A percentile compares a stretch with the other conserved stretches of the same genome.
Conservation (phyloP, 306 rosid genomes). For the Aeschynomene evenia region DNA sequence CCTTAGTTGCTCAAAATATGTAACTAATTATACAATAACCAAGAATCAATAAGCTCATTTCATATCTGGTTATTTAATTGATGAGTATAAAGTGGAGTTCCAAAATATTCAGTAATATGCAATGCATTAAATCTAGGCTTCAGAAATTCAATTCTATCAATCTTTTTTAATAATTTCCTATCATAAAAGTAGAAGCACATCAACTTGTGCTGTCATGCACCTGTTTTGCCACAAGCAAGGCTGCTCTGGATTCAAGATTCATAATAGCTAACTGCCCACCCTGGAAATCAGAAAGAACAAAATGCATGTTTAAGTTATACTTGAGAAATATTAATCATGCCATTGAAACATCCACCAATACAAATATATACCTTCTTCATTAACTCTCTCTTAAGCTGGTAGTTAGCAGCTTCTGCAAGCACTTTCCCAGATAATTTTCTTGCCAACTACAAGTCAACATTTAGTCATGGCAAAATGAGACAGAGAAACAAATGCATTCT, state of each 20-base stretch:
- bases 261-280: constrained; percentile 82
- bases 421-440: constrained; percentile 77
- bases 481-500: background rate
- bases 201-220: constrained; percentile 34
- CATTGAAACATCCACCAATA: constrained; percentile 16
- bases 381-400: constrained; percentile 81
- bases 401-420: constrained; percentile 82
- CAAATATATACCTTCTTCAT: constrained; percentile 60
- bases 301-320: constrained; percentile 30
- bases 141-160: background rate
- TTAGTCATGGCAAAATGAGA: constrained; percentile 24
- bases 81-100: constrained; percentile 2
- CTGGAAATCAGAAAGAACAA: constrained; percentile 48
- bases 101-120: constrained; percentile 2
- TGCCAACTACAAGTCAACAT: constrained; percentile 54
- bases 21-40: background rate
- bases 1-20: background rate
- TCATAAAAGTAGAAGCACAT: constrained; percentile 17
- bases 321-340: constrained; percentile 8
- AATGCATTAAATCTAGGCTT: background rate
- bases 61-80: constrained; percentile 20
- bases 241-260: constrained; percentile 83
- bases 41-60: constrained; percentile 12
- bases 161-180: background rate
- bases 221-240: constrained; percentile 91